Percentiles rank a stretch among this genome's conserved stretches.
Evolutionary conservation across 2,329 filamentous ascomycete genomes (phyloP).

Genomic region (Neonectria punicea): DNA sequence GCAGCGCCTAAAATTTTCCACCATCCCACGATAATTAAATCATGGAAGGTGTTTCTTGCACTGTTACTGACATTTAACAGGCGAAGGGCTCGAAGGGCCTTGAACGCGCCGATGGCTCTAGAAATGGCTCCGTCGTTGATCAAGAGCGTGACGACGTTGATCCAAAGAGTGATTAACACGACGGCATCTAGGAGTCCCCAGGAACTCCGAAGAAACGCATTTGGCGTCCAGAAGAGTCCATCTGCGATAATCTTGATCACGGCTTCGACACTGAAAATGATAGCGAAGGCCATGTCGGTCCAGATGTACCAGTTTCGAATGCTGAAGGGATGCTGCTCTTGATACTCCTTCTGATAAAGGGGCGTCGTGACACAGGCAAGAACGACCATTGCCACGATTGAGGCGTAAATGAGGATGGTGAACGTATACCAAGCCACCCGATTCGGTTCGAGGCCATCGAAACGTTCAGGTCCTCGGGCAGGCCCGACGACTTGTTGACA

Average conservation of each 20-base stretch:
- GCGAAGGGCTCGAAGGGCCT: conserved; percentile 90
- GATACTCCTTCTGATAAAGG: conserved; percentile 91
- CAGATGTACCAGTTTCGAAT: conserved; percentile 92
- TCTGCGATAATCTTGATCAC: conserved; percentile 94
- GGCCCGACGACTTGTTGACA: conserved; percentile 94
- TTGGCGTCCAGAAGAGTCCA: conserved; percentile 95
- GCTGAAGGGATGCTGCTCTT: conserved; percentile 67
- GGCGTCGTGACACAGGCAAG: conserved; percentile 95
- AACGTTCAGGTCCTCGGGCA: conserved; percentile 84
- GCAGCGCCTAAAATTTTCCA: conserved; percentile 94
- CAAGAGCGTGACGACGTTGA: conserved; percentile 88
- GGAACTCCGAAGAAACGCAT: conserved; percentile 94
- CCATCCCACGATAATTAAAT: conserved; percentile 90
- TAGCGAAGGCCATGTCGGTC: conserved; percentile 89
- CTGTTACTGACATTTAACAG: conserved; percentile 96
- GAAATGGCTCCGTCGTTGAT: conserved; percentile 86
- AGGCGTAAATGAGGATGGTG: conserved; percentile 91
- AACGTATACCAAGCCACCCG: conserved; percentile 92
- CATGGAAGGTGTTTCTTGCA: conserved; percentile 95
- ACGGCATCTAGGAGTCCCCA: conserved; percentile 97
- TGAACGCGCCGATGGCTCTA: conserved; percentile 93
- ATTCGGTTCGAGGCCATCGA: conserved; percentile 90
- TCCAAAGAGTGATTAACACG: conserved; percentile 92
- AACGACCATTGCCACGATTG: conserved; percentile 97
- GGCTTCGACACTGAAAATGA: conserved; percentile 87